phyloP scores from a whole-genome alignment of 306 rosid species.

The Acacia crassicarpa region DNA sequence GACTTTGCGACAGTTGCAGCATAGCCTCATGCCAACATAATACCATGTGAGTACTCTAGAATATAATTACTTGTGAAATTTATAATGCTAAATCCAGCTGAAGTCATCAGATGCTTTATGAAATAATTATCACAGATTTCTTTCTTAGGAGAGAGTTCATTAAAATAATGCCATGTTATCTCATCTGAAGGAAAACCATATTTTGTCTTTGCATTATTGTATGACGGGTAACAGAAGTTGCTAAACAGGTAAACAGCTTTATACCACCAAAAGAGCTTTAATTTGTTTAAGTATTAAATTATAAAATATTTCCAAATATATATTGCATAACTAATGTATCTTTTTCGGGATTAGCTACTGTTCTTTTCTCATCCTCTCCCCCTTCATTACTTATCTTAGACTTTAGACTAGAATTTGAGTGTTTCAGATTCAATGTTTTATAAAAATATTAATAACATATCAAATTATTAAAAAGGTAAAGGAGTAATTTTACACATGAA shows the following conservation, averaged over 20 bases:
- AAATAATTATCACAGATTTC: neutral
- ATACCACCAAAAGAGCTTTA: neutral
- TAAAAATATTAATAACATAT: too few relatives aligned
- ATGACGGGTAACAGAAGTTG: neutral
- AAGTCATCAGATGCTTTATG: neutral
- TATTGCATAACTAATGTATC: too few relatives aligned
- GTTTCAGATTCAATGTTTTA: too few relatives aligned
- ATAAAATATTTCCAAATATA: neutral
- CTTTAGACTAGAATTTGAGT: too few relatives aligned
- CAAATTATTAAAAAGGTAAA: too few relatives aligned
- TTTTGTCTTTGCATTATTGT: conserved; percentile 2
- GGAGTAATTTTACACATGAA: too few relatives aligned
- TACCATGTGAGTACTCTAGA: neutral
- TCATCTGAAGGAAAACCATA: neutral
- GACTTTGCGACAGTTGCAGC: neutral
- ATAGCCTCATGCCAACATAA: neutral
- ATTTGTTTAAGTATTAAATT: neutral
- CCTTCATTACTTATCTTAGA: too few relatives aligned
- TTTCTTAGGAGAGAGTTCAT: neutral
- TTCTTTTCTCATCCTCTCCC: too few relatives aligned
- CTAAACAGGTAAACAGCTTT: neutral
- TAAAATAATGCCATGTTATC: neutral
- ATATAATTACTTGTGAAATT: neutral
- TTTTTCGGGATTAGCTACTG: too few relatives aligned
- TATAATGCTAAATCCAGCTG: neutral